Evolutionary conservation across 768 basidiomycete species (phyloP).

Genomic region (Cyclocybe cylindracea): DNA sequence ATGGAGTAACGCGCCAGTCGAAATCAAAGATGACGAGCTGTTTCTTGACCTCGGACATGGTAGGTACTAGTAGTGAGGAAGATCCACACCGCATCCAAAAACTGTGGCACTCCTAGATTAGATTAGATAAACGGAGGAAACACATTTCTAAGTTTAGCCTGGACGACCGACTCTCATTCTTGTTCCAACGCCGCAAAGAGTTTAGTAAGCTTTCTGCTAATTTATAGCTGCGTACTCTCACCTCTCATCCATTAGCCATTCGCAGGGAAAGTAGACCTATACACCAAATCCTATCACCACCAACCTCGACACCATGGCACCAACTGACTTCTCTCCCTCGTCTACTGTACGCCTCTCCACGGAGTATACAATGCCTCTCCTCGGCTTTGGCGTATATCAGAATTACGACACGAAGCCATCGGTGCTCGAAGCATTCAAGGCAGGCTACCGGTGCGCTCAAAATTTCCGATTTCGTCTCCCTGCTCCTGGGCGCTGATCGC

Average conservation of each 20-base stretch:
- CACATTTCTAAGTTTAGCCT: not conserved
- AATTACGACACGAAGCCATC: slow-evolving; percentile 59
- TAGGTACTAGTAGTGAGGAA: not conserved
- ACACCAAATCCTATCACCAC: not conserved
- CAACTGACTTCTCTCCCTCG: slow-evolving; percentile 5
- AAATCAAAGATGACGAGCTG: slow-evolving; percentile 95
- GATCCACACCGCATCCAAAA: not conserved
- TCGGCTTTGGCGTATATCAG: slow-evolving; percentile 74
- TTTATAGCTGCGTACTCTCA: no score
- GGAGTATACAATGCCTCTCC: slow-evolving; percentile 60
- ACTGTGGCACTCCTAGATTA: slow-evolving; percentile 9
- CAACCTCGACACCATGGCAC: not conserved
- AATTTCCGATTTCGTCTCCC: not conserved
- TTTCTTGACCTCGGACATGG: slow-evolving; percentile 36
- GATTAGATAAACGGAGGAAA: slow-evolving; percentile 3
- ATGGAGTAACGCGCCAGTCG: slow-evolving; percentile 68
- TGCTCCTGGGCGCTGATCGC: not conserved
- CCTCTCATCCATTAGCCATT: no score
- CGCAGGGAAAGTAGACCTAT: no score
- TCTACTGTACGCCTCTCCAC: slow-evolving; percentile 21
- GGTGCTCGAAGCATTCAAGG: slow-evolving; percentile 60
- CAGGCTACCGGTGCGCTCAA: slow-evolving; percentile 51
- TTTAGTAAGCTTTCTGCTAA: not conserved
- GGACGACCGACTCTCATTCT: not conserved
- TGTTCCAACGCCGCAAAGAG: not conserved